These are phyloP conservation scores for Starmera caribaea DNA, from an alignment of 805 yeast genomes.

Conservation along the genomic window DNA sequence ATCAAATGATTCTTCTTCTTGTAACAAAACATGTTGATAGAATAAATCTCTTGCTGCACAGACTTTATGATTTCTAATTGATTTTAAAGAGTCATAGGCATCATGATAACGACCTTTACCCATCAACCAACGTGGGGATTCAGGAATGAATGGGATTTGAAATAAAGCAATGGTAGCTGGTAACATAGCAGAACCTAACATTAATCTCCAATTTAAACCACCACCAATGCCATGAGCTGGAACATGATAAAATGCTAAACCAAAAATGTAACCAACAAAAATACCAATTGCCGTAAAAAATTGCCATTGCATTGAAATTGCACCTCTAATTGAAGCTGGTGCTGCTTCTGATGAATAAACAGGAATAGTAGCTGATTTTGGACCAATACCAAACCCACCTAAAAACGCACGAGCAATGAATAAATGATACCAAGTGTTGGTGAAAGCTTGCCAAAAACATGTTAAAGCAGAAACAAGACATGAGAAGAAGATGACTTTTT, in stretches of 20 bases:
- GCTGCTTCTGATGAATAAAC: conserved; percentile 62
- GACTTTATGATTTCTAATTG: conserved; percentile 40
- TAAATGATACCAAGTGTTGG: conserved; percentile 52
- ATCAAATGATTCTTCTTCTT: conserved; percentile 47
- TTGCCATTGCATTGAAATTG: conserved; percentile 69
- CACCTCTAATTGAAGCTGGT: conserved; percentile 54
- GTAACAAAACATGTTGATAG: conserved; percentile 54
- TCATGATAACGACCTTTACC: conserved; percentile 55
- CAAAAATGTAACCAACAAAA: conserved; percentile 60
- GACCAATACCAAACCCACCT: conserved; percentile 60
- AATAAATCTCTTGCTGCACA: conserved; percentile 66
- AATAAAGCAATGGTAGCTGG: conserved; percentile 53
- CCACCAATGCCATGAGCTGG: conserved; percentile 25
- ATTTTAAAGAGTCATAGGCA: conserved; percentile 41
- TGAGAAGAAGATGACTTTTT: conserved; percentile 56
- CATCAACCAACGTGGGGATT: conserved; percentile 72
- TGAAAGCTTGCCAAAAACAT: conserved; percentile 63
- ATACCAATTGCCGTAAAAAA: conserved; percentile 68
- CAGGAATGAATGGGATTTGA: conserved; percentile 63
- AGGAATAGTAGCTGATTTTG: conserved; percentile 69
- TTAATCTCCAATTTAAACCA: conserved; percentile 59
- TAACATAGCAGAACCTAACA: conserved; percentile 58
- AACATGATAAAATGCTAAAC: conserved; percentile 52
- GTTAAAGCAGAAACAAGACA: conserved; percentile 52
- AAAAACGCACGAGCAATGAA: conserved; percentile 55